Base-by-base conservation (phyloP, 148 eudicot species). In the Simmondsia chinensis region DNA sequence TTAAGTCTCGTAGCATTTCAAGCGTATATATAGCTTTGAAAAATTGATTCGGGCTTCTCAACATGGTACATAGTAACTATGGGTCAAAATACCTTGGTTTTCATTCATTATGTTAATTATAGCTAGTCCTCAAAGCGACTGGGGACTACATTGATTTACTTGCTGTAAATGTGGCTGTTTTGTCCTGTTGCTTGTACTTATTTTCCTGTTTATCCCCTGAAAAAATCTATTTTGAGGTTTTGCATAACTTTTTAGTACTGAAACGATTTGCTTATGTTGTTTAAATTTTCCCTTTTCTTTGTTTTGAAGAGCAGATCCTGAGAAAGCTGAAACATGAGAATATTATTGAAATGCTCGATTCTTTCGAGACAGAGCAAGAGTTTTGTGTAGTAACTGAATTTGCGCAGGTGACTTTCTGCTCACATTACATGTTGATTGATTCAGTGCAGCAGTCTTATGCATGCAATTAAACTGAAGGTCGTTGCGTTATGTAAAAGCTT, bases 341-440 rank as follows among this genome's bases (percentile, higher is more conserved):
- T 52, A 93, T 93, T 15, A 93, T 93, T 43, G 89, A 71, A 56
- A 93, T 93, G 99, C 79, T 86, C 8, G 99, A 93, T 65, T 86
- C 99, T 9, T 93, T 93, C 46, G 99, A 93, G 69, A 93, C 81
- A 54, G 74, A 74, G 16, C 94, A 93, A 39, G 96, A 93, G 67
- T 74, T 93, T 40, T 93, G 99, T 56, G 99, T 93, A 32, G 96
- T 93, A 28, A 93, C 99, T 14, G 99, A 93, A 60, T 93, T 93
- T 58, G 99, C 96, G 25, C 99, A 86, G 65, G 99, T 93, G 60
- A 59, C 30, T 59, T 54, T 36, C 44, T 43, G 38, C 23, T 26
- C 53, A 25, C 12, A 37, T 14, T 55, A 7, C 57, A 24, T 2
- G 18, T 31, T n/a, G n/a, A n/a, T 3, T 23, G 19, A 7, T 39